Evolutionary conservation across 2,329 filamentous ascomycete species (phyloP), one percentile per base, ranked within the genome.

Genomic region (Aspergillus sp.): DNA sequence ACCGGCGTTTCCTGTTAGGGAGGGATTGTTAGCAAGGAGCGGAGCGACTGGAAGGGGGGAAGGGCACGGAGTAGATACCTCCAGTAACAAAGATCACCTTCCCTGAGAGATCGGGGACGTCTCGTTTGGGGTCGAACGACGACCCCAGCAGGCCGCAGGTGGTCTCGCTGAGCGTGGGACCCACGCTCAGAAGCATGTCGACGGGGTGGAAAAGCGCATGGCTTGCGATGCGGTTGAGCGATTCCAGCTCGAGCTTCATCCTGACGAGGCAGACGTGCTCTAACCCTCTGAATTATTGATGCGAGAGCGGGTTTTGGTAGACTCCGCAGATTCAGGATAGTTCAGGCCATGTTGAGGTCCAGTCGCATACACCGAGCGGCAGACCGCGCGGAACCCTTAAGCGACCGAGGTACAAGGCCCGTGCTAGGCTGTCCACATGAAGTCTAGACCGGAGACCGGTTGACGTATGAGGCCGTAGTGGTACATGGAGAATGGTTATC

Each of bases 41-140:
- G 19, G n/a, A 11, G 3, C 32, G 26, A 8, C 26, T 13, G 36
- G 17, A 46, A 1, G 24, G 4, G 5, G 11, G 14, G 7, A 8
- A 7, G 30, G 7, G 10, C 13, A 19, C 20, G 7, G 20, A 20
- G 38, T 3, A 11, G n/a, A 46, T 66, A 78, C 78, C 79, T 49
- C 79, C 80, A 2, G 79, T 82, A 4, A 82, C 65, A 14, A 81
- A 65, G 38, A 81, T 71, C 7, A 80, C 74, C 54, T 79, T 82
- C 40, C 73, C 76, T 1, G 70, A 60, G 14, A 81, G 71, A 35
- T 74, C 70, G 4, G 66, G 61, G 20, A 82, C 74, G 54, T 80
- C 75, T 13, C 62, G 69, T 9, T 72, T 67, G 1, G 79, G 76
- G 7, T 71, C 60, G 55, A 76, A 78, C 4, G 66, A 66, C 4